These are phyloP conservation scores for Rubus idaeus DNA, from an alignment of 306 rosid genomes.

Conservation along the genomic window DNA sequence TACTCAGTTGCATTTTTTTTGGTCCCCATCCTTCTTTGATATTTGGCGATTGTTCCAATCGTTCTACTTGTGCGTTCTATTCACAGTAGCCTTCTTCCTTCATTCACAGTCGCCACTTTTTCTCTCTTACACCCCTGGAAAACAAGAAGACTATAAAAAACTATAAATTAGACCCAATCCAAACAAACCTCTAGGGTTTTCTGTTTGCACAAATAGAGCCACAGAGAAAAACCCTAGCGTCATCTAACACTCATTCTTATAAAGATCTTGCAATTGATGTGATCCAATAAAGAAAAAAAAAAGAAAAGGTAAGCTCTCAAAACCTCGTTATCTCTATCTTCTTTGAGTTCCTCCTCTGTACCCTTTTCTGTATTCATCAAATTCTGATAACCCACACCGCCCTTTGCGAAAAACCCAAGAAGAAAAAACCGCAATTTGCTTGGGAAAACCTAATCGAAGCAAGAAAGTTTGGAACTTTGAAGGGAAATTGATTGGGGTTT, in stretches of 20 bases:
- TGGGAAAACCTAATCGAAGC: constrained; percentile 8
- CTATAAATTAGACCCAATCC: constrained; percentile 29
- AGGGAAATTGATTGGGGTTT: constrained; percentile 24
- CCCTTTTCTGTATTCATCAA: constrained; percentile 4
- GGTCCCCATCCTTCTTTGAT: too few relatives aligned
- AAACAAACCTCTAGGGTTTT: constrained; percentile 20
- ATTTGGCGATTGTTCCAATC: too few relatives aligned
- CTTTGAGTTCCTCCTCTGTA: background rate
- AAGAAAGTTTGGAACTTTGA: constrained; percentile 31
- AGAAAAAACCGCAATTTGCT: constrained; percentile 8
- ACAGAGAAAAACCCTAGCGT: constrained; percentile 23
- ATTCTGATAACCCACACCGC: constrained; percentile 2
- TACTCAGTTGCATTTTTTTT: too few relatives aligned
- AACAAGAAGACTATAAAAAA: constrained; percentile 1
- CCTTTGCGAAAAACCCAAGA: constrained; percentile 16
- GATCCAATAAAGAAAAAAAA: constrained; percentile 19
- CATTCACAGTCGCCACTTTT: background rate
- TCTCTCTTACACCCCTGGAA: background rate
- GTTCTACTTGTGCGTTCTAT: too few relatives aligned
- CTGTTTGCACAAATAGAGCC: constrained; percentile 11
- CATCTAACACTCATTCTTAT: constrained; percentile 21
- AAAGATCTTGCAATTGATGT: constrained; percentile 36
- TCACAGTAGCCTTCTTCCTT: too few relatives aligned
- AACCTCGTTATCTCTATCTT: constrained; percentile 14
- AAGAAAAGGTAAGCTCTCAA: constrained; percentile 38